Conservation (phyloP, 495 filamentous ascomycete species). For the Annulohypoxylon stygium region DNA sequence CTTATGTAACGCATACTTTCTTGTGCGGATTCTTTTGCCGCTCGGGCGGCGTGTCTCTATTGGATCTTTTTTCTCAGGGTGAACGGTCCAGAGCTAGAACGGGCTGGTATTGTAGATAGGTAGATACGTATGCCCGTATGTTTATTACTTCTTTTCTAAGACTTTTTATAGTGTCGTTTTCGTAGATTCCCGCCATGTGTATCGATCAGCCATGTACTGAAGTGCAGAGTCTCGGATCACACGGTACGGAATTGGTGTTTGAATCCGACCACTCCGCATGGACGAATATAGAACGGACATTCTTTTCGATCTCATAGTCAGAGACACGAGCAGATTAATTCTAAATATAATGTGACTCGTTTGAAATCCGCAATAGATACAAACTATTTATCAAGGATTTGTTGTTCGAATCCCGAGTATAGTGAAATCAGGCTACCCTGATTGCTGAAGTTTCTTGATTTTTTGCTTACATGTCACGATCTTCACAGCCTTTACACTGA, state of each 20-base stretch:
- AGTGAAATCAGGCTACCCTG: neutral
- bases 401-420: neutral
- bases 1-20: constrained; percentile 38
- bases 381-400: neutral
- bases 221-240: no score
- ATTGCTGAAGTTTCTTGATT: neutral
- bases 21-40: constrained; percentile 28
- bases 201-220: no score
- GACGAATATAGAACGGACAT: no score
- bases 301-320: no score
- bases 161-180: neutral
- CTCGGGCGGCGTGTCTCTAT: constrained; percentile 28
- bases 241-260: no score
- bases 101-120: constrained; percentile 45
- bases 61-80: constrained; percentile 34
- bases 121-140: constrained; percentile 42
- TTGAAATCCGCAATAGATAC: neutral
- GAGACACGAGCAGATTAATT: no score
- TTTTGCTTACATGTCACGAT: neutral
- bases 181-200: neutral
- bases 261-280: no score
- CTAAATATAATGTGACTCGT: no score
- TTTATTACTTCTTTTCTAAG: constrained; percentile 20
- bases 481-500: no score
- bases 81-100: constrained; percentile 24